Percentiles rank a stretch among this genome's conserved stretches.
These are phyloP conservation scores for Vanilla planifolia DNA, from an alignment of 106 monocot genomes.

Conservation along the genomic window DNA sequence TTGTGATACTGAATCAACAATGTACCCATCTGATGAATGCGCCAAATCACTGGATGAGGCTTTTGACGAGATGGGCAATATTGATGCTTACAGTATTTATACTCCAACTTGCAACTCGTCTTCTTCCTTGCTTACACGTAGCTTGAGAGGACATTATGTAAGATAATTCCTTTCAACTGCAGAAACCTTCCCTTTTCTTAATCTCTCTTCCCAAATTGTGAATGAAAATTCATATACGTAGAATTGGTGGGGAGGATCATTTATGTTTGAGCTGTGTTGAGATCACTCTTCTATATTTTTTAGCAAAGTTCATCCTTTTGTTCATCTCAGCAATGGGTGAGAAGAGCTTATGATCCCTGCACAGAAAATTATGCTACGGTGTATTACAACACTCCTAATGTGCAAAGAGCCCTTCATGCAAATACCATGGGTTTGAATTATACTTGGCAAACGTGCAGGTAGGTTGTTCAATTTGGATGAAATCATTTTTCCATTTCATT, in stretches of 20 bases:
- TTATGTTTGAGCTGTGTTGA: no score
- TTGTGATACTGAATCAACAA: slow-evolving; percentile 28
- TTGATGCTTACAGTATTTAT: slow-evolving; percentile 87
- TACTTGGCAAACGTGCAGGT: slow-evolving; percentile 93
- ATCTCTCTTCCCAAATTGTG: no score
- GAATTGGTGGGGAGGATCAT: no score
- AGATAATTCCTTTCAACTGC: neutral
- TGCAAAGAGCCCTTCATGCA: slow-evolving; percentile 85
- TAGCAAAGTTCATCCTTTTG: neutral
- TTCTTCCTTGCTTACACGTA: neutral
- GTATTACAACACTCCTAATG: slow-evolving; percentile 81
- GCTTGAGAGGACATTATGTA: neutral
- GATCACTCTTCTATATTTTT: no score
- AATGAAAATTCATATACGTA: no score
- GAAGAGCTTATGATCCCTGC: slow-evolving; percentile 89
- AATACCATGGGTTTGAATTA: slow-evolving; percentile 67
- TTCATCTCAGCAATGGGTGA: slow-evolving; percentile 74
- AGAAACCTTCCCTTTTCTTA: no score
- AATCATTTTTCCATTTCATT: neutral
- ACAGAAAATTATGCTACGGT: slow-evolving; percentile 47
- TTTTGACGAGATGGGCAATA: slow-evolving; percentile 46
- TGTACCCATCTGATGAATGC: slow-evolving; percentile 52
- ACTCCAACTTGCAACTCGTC: slow-evolving; percentile 47
- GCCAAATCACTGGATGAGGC: slow-evolving; percentile 24
- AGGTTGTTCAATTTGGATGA: neutral